Evolutionary conservation across 1,284 basidiomycete species (phyloP).

Genomic region (Filobasidium uniguttulatum): DNA sequence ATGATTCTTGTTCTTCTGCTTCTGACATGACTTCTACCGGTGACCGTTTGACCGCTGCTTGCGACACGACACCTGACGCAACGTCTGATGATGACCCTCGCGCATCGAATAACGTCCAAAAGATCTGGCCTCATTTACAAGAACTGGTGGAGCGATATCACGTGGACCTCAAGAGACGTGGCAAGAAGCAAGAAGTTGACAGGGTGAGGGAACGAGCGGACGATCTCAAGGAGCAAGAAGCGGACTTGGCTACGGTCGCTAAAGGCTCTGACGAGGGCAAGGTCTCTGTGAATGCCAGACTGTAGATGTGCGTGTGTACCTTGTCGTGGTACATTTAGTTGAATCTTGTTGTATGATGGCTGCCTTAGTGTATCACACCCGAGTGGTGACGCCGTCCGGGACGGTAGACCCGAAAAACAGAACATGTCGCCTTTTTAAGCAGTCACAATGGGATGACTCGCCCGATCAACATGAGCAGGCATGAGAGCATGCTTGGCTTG

Average conservation of each 20-base stretch:
- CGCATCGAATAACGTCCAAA: constrained; percentile 22
- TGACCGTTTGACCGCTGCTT: background rate
- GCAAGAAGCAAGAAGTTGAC: constrained; percentile 18
- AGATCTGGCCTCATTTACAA: constrained; percentile 35
- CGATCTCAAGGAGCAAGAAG: constrained; percentile 24
- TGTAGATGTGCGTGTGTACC: background rate
- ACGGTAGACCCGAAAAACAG: no score
- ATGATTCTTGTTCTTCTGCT: constrained; percentile 6
- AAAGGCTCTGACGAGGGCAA: background rate
- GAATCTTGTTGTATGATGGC: no score
- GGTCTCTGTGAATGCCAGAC: background rate
- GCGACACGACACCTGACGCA: background rate
- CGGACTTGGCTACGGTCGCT: background rate
- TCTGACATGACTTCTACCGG: constrained; percentile 3
- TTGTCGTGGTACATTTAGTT: background rate
- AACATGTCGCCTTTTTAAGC: no score
- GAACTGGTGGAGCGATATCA: constrained; percentile 28
- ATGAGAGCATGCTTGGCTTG: no score
- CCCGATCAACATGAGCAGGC: no score
- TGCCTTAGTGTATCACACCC: no score
- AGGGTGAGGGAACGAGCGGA: constrained; percentile 30
- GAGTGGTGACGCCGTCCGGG: no score
- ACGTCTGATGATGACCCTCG: background rate
- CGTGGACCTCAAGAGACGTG: constrained; percentile 18
- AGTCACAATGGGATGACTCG: no score